Conservation (phyloP, 2,329 filamentous ascomycete genomes). For the Neocatenulostroma microsporum region DNA sequence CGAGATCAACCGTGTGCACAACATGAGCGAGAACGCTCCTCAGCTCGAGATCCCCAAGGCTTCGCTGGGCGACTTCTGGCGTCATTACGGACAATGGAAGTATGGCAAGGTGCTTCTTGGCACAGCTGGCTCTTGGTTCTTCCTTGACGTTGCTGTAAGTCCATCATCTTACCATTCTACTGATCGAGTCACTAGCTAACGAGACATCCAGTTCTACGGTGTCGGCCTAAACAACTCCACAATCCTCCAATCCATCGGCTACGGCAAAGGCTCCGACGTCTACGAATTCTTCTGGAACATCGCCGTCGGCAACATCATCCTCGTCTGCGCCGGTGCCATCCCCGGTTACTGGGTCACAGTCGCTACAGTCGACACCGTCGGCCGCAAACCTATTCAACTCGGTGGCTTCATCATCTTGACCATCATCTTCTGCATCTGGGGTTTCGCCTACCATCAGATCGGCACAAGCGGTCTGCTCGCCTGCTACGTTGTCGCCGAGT, state of each 20-base stretch:
- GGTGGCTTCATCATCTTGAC: slow-evolving; percentile 44
- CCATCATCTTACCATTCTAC: background rate
- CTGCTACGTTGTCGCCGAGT: slow-evolving; percentile 42
- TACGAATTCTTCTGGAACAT: slow-evolving; percentile 67
- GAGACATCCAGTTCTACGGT: slow-evolving; percentile 29
- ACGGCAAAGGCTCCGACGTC: slow-evolving; percentile 53
- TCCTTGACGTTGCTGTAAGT: slow-evolving; percentile 54
- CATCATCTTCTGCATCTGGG: slow-evolving; percentile 43
- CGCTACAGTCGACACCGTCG: slow-evolving; percentile 62
- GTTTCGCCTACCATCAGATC: slow-evolving; percentile 42
- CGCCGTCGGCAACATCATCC: slow-evolving; percentile 69
- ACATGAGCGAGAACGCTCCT: slow-evolving; percentile 46
- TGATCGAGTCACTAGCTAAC: slow-evolving; percentile 1
- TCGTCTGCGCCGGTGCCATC: slow-evolving; percentile 69
- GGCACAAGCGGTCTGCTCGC: slow-evolving; percentile 36
- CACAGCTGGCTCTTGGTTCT: slow-evolving; percentile 80
- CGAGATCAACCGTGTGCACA: slow-evolving; percentile 55
- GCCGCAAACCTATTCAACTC: slow-evolving; percentile 70
- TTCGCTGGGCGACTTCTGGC: slow-evolving; percentile 61
- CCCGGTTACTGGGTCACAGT: slow-evolving; percentile 79
- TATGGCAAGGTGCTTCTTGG: slow-evolving; percentile 65
- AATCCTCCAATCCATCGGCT: slow-evolving; percentile 65
- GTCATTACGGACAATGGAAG: slow-evolving; percentile 62
- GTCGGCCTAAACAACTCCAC: slow-evolving; percentile 68
- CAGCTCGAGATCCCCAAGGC: slow-evolving; percentile 60